Percentiles rank a stretch among this genome's conserved stretches.
Evolutionary conservation across 2,329 filamentous ascomycete species (phyloP).

Genomic region (Epicoccum nigrum): DNA sequence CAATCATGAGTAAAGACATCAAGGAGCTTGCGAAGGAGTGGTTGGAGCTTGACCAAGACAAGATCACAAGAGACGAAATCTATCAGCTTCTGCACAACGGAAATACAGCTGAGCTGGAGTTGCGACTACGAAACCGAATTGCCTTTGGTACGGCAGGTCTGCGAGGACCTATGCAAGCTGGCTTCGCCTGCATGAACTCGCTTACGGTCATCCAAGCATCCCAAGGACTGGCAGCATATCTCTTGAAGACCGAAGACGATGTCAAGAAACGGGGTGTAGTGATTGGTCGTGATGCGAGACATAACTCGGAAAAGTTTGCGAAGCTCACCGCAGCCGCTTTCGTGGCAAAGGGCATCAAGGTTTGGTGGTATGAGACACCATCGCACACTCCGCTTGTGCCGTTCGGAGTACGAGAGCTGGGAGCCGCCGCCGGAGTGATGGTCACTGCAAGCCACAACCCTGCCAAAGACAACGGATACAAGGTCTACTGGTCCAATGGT

Average conservation of each 20-base stretch:
- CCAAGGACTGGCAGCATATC: slow-evolving; percentile 67
- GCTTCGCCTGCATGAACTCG: slow-evolving; percentile 66
- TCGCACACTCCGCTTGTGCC: slow-evolving; percentile 68
- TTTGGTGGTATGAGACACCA: slow-evolving; percentile 63
- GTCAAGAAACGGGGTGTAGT: slow-evolving; percentile 59
- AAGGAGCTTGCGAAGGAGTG: slow-evolving; percentile 59
- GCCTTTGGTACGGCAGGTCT: slow-evolving; percentile 68
- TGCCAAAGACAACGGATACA: slow-evolving; percentile 69
- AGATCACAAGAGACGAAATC: slow-evolving; percentile 61
- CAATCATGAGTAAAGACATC: slow-evolving; percentile 42
- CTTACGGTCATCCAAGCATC: slow-evolving; percentile 68
- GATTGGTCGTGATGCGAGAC: slow-evolving; percentile 67
- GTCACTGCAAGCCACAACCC: slow-evolving; percentile 71
- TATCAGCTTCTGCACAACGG: slow-evolving; percentile 55
- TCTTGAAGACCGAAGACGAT: slow-evolving; percentile 54
- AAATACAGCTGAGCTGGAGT: slow-evolving; percentile 57
- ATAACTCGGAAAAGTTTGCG: slow-evolving; percentile 68
- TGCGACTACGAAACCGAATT: slow-evolving; percentile 61
- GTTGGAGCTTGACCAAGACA: slow-evolving; percentile 64
- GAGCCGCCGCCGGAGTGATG: slow-evolving; percentile 67
- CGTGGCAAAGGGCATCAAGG: slow-evolving; percentile 62
- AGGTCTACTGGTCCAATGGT: slow-evolving; percentile 70
- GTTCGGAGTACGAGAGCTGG: slow-evolving; percentile 62
- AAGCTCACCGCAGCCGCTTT: slow-evolving; percentile 66
- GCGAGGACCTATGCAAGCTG: slow-evolving; percentile 68